A percentile compares a stretch with the other conserved stretches of the same genome.
phyloP scores from a whole-genome alignment of 495 filamentous ascomycete genomes.

The Talaromyces proteolyticus region DNA sequence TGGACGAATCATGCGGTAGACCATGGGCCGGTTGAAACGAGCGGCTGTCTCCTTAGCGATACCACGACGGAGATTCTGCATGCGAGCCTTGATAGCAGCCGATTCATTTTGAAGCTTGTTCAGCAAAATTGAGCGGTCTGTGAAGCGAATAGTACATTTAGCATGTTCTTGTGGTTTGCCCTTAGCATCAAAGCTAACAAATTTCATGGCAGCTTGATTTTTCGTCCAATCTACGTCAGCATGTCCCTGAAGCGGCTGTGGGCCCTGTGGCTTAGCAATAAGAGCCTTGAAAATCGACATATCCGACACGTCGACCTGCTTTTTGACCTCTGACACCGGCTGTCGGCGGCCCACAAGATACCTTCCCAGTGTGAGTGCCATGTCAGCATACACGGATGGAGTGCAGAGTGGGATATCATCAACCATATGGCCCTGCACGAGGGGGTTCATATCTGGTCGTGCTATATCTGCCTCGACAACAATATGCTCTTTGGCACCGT shows the following conservation, averaged over 20 bases:
- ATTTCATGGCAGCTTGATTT: background rate
- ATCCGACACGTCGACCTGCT: background rate
- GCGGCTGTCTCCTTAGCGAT: background rate
- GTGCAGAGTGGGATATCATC: slow-evolving; percentile 57
- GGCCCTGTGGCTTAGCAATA: background rate
- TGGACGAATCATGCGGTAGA: slow-evolving; percentile 69
- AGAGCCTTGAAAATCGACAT: background rate
- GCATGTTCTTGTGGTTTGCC: background rate
- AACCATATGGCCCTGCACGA: slow-evolving; percentile 66
- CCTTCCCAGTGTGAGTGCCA: slow-evolving; percentile 66
- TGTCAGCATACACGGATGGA: slow-evolving; percentile 67
- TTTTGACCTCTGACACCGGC: background rate
- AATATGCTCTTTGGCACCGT: slow-evolving; percentile 47
- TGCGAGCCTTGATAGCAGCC: background rate
- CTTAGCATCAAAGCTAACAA: background rate
- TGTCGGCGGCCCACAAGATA: slow-evolving; percentile 58
- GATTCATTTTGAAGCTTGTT: background rate
- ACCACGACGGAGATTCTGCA: background rate
- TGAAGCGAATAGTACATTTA: background rate
- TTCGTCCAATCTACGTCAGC: background rate
- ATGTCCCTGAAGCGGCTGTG: background rate
- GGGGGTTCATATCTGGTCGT: slow-evolving; percentile 51
- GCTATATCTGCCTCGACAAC: slow-evolving; percentile 62
- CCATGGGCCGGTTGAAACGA: slow-evolving; percentile 30
- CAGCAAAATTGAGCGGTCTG: background rate